A percentile compares a stretch with the other conserved stretches of the same genome.
Evolutionary conservation across 768 basidiomycete genomes (phyloP).

Genomic region (Rhodotorula paludigena): DNA sequence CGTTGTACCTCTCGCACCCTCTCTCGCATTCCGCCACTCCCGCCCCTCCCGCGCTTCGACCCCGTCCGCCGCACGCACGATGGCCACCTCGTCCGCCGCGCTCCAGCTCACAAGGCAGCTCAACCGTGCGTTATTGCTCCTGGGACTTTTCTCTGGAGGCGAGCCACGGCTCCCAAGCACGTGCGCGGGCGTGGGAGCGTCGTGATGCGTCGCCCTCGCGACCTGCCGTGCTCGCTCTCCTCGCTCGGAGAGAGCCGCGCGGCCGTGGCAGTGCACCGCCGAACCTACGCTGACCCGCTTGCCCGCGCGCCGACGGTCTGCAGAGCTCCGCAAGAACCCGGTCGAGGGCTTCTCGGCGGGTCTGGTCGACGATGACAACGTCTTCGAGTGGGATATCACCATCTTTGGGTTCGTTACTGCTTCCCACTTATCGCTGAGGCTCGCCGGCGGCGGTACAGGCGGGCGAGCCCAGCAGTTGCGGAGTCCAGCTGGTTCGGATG

Average conservation of each 20-base stretch:
- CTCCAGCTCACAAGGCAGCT: constrained; percentile 26
- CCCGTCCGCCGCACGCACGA: neutral
- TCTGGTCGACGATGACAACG: constrained; percentile 86
- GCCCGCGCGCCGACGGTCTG: too few relatives aligned
- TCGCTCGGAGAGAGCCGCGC: too few relatives aligned
- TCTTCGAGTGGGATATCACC: constrained; percentile 79
- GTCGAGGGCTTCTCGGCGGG: constrained; percentile 98
- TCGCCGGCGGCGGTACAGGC: neutral
- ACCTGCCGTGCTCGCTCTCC: too few relatives aligned
- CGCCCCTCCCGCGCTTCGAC: too few relatives aligned
- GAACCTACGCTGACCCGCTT: neutral
- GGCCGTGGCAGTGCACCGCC: too few relatives aligned
- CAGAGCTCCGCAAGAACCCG: constrained; percentile 83
- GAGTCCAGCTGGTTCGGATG: too few relatives aligned
- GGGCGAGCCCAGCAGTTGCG: too few relatives aligned
- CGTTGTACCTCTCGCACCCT: neutral
- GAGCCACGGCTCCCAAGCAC: too few relatives aligned
- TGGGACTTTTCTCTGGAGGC: too few relatives aligned
- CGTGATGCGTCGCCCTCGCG: too few relatives aligned
- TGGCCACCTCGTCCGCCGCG: constrained; percentile 27
- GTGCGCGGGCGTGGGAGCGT: too few relatives aligned
- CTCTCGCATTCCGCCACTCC: neutral
- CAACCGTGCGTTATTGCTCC: constrained; percentile 4
- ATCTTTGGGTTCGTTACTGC: constrained; percentile 38
- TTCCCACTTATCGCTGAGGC: too few relatives aligned